Evolutionary conservation across 192 early-diverging fungal species (phyloP).

Genomic region (Rhizophagus sp.): DNA sequence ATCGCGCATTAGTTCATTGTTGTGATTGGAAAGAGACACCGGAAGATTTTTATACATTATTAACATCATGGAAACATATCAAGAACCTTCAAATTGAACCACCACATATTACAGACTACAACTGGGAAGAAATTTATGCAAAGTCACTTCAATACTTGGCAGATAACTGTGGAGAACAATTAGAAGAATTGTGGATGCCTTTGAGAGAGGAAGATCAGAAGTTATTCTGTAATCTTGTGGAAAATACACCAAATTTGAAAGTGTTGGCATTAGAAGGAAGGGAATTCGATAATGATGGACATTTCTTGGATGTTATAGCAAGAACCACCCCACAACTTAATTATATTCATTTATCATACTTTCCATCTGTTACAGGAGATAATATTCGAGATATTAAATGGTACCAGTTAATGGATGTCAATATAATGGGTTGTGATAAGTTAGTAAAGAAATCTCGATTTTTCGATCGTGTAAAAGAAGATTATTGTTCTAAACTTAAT

Average conservation of each 20-base stretch:
- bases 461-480: constrained; percentile 12
- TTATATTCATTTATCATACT: constrained; percentile 19
- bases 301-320: constrained; percentile 1
- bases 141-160: constrained; percentile 12
- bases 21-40: constrained; percentile 4
- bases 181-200: constrained; percentile 22
- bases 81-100: constrained; percentile 20
- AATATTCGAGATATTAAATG: not conserved
- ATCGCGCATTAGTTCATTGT: constrained; percentile 17
- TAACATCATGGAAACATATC: constrained; percentile 14
- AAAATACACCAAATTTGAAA: constrained; percentile 18
- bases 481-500: constrained; percentile 5
- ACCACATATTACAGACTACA: not conserved
- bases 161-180: constrained; percentile 15
- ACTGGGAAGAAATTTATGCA: constrained; percentile 9
- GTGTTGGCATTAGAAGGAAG: constrained; percentile 15
- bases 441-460: not conserved
- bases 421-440: constrained; percentile 16
- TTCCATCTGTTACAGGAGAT: constrained; percentile 4
- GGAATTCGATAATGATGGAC: constrained; percentile 1
- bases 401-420: constrained; percentile 1
- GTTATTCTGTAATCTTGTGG: constrained; percentile 16
- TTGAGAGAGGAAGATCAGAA: constrained; percentile 14
- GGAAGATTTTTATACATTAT: constrained; percentile 4
- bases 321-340: constrained; percentile 9